Conservation (phyloP, 305 asterid species). For the Fraxinus paxiana region DNA sequence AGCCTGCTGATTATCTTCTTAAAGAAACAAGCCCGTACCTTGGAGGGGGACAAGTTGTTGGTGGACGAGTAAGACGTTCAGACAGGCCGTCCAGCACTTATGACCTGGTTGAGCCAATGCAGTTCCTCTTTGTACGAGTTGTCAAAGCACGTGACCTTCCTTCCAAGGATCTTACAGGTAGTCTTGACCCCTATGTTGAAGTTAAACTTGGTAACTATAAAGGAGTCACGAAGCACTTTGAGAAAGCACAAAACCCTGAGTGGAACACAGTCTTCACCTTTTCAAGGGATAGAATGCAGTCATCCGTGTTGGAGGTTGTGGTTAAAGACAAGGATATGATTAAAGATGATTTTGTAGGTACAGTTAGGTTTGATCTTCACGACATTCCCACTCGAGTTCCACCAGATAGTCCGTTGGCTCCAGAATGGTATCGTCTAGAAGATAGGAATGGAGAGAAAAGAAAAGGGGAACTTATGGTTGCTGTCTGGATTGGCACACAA, state of each 20-base stretch:
- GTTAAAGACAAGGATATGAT: conserved; percentile 70
- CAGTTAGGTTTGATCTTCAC: conserved; percentile 55
- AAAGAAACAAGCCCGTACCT: conserved; percentile 84
- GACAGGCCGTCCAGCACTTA: conserved; percentile 55
- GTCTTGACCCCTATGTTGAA: conserved; percentile 88
- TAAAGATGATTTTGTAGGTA: conserved; percentile 74
- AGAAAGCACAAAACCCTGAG: conserved; percentile 64
- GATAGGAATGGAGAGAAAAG: conserved; percentile 57
- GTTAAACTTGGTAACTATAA: conserved; percentile 84
- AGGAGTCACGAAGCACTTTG: conserved; percentile 77
- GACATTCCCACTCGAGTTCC: conserved; percentile 82
- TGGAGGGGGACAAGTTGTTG: conserved; percentile 74
- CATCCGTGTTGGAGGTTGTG: conserved; percentile 65
- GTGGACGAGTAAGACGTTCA: conserved; percentile 59
- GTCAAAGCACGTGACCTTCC: conserved; percentile 83
- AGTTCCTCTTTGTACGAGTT: conserved; percentile 77
- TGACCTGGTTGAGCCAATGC: conserved; percentile 94
- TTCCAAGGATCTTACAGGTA: conserved; percentile 60
- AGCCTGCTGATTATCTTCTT: conserved; percentile 59
- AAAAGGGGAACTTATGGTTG: conserved; percentile 78
- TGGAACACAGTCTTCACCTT: conserved; percentile 89
- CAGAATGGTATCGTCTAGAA: conserved; percentile 84
- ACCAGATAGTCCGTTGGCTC: conserved; percentile 96
- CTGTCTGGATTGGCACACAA: conserved; percentile 93
- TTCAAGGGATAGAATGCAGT: conserved; percentile 66